phyloP scores from a whole-genome alignment of 768 basidiomycete species.

The Tricholomella constricta region DNA sequence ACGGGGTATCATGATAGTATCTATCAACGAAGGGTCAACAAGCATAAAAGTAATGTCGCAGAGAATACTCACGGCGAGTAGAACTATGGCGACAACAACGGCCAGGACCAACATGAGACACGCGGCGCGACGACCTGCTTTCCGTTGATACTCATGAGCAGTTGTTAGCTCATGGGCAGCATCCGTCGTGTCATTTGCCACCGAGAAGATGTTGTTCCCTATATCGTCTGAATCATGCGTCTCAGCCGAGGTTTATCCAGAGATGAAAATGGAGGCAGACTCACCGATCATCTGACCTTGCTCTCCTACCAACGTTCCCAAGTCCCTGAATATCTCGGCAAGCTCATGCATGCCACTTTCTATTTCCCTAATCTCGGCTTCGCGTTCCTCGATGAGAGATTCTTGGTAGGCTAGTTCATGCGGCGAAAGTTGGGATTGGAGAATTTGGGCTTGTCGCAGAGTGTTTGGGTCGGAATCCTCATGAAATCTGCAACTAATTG shows the following conservation, averaged over 20 bases:
- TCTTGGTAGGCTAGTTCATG: slow-evolving; percentile 97
- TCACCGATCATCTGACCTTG: slow-evolving; percentile 94
- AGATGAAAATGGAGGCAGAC: slow-evolving; percentile 27
- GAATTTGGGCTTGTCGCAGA: slow-evolving; percentile 67
- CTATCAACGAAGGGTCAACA: background rate
- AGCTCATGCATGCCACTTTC: slow-evolving; percentile 96
- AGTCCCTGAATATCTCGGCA: slow-evolving; percentile 93
- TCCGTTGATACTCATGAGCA: slow-evolving; percentile 92
- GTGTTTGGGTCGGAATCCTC: slow-evolving; percentile 47
- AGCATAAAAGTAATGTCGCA: background rate
- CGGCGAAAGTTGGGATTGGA: slow-evolving; percentile 78
- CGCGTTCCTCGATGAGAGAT: slow-evolving; percentile 90
- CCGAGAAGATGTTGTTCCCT: slow-evolving; percentile 87
- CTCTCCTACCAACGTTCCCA: slow-evolving; percentile 92
- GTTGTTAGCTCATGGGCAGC: slow-evolving; percentile 87
- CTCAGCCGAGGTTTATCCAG: background rate
- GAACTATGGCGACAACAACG: slow-evolving; percentile 83
- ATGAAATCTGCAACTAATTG: slow-evolving; percentile 26
- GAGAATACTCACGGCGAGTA: slow-evolving; percentile 77
- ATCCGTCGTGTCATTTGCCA: slow-evolving; percentile 77
- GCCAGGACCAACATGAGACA: slow-evolving; percentile 89
- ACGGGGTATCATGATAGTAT: slow-evolving; percentile 17
- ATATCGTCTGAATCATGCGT: slow-evolving; percentile 75
- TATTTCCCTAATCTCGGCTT: slow-evolving; percentile 93
- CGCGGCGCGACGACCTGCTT: slow-evolving; percentile 85